These are phyloP conservation scores for Umbelopsis ramanniana DNA, from an alignment of 192 early-diverging fungal species.

Conservation along the genomic window DNA sequence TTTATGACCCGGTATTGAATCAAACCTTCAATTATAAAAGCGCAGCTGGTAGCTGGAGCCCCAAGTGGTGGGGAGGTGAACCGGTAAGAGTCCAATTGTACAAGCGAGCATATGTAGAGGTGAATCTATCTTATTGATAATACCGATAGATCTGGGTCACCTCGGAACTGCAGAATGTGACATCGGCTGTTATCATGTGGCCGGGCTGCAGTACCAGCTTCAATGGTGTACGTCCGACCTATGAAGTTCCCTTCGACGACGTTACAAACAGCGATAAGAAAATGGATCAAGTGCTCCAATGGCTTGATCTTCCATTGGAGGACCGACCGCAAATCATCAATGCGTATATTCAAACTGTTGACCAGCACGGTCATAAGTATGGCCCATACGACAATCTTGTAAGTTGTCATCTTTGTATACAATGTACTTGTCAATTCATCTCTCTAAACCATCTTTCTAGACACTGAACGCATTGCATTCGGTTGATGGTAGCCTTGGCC, in stretches of 20 bases:
- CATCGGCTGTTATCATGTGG: conserved; percentile 88
- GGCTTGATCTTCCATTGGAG: conserved; percentile 76
- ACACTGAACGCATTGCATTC: conserved; percentile 40
- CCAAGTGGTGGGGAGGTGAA: conserved; percentile 90
- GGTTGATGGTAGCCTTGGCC: conserved; percentile 65
- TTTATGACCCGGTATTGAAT: conserved; percentile 75
- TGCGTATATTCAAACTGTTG: conserved; percentile 81
- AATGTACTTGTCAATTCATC: not conserved
- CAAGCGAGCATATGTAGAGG: not conserved
- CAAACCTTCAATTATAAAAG: conserved; percentile 83
- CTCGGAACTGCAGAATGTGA: conserved; percentile 69
- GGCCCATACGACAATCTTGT: conserved; percentile 73
- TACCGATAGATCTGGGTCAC: conserved; percentile 82
- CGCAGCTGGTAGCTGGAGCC: conserved; percentile 58
- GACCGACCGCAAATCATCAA: conserved; percentile 79
- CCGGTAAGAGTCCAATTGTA: conserved; percentile 57
- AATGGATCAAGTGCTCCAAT: conserved; percentile 64
- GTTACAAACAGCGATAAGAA: conserved; percentile 55
- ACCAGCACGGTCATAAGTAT: conserved; percentile 72
- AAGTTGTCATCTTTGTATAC: conserved; percentile 36
- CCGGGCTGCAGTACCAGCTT: conserved; percentile 73
- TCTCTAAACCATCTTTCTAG: conserved; percentile 3
- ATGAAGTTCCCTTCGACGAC: conserved; percentile 58
- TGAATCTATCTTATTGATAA: not conserved
- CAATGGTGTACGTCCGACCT: conserved; percentile 66